Evolutionary conservation across 352 stramenopile genomes (phyloP), one percentile per base, ranked within the genome.

Genomic region (Peronospora belbahrii): DNA sequence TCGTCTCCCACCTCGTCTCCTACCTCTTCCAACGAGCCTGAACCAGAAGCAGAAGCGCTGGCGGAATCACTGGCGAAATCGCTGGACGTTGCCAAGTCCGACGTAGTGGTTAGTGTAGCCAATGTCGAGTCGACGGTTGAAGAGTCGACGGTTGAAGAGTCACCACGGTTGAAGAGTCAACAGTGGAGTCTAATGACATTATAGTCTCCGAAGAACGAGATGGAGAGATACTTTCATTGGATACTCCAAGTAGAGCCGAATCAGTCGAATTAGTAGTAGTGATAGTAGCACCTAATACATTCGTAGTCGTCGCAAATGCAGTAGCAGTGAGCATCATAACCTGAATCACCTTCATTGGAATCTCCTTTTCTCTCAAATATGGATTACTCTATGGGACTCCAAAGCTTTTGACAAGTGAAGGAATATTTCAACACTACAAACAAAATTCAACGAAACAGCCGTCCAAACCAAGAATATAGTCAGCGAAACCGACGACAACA

Each of bases 341-440:
- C 17, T 62, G 58, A 15, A 68, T 31, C 18, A 68, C 42, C 48
- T 72, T 63, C 58, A 72, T 70, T 9, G 1, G n/a, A 14, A 10
- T 11, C 1, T n/a, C n/a, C n/a, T n/a, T n/a, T n/a, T n/a, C n/a
- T 0, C 10, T 27, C 17, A 4, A n/a, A 9, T 13, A 9, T 4
- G 41, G 6, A 25, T 25, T 15, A 31, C 37, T 46, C 15, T 35
- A 13, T 4, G 40, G 18, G 38, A 20, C 15, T 31, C n/a, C 32
- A 13, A 30, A 40, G 18, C 20, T 52, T 43, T 61, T 61, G 31
- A 4, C 20, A 24, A 17, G 15, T 18, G 25, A 15, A n/a, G n/a
- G n/a, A n/a, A n/a, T n/a, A n/a, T n/a, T n/a, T n/a, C n/a, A n/a
- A n/a, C n/a, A n/a, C n/a, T n/a, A n/a, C n/a, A n/a, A n/a, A n/a